Conservation (phyloP, 768 basidiomycete genomes). For the Sarcodon sp. region DNA sequence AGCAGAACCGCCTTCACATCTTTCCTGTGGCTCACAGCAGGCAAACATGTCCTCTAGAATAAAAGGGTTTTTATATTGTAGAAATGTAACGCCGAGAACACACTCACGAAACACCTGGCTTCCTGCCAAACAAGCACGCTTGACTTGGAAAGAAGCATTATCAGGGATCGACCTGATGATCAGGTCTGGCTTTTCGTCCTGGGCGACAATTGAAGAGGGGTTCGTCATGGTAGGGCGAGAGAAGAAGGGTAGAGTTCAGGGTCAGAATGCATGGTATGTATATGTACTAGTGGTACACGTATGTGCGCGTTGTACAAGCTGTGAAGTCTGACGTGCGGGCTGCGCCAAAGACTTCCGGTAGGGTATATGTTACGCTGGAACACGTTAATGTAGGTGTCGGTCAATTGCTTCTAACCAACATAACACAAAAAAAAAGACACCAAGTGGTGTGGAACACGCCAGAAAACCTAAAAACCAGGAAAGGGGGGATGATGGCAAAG, state of each 20-base stretch:
- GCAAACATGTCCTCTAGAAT: constrained; percentile 54
- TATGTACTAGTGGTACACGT: constrained; percentile 1
- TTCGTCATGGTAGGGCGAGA: neutral
- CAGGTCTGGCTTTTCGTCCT: constrained; percentile 41
- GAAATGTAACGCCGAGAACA: neutral
- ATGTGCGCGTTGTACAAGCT: neutral
- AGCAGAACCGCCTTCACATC: constrained; percentile 8
- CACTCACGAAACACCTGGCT: constrained; percentile 56
- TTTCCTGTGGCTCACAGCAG: constrained; percentile 28
- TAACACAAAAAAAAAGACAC: no score
- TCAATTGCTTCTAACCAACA: no score
- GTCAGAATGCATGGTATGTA: neutral
- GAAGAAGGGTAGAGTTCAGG: neutral
- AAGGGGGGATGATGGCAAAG: neutral
- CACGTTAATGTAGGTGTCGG: no score
- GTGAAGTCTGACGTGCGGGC: neutral
- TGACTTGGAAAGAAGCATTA: constrained; percentile 34
- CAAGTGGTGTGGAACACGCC: no score
- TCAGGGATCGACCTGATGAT: constrained; percentile 41
- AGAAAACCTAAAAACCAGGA: no score
- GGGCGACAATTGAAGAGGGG: constrained; percentile 12
- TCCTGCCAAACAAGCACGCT: constrained; percentile 28
- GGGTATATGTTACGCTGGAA: neutral
- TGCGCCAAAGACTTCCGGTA: constrained; percentile 1
- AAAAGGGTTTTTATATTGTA: neutral